Base-by-base conservation (phyloP, 331 rosid species). In the Spiraea crenata region DNA sequence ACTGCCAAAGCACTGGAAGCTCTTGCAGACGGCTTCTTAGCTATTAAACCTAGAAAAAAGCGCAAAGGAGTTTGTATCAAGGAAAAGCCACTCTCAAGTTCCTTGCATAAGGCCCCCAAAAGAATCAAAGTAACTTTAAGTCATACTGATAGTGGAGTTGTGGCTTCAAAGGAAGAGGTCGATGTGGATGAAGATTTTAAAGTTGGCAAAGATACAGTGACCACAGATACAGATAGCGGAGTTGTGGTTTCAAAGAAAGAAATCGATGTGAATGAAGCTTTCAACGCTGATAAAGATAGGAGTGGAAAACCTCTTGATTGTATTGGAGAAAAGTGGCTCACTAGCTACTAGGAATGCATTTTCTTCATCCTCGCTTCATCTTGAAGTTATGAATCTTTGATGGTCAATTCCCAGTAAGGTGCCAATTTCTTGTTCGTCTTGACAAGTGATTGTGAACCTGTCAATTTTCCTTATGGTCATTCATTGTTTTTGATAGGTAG, bases 1-100 rank as follows among this genome's bases (percentile, higher is more conserved):
- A 91, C 93, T 2, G 41, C 79, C 69, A 85, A 82, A 87, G 93
- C 91, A 1, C 70, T 87, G 81, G 93, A 91, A 79, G 88, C 89
- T 77, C 76, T 85, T 14, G 87, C 83, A n/a, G 85, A 83, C 66
- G 88, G 88, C 50, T 84, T 71, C 75, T 76, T 89, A 60, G 72
- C 77, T 10, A 72, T 50, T 42, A 81, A 81, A 75, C 82, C 56
- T 80, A 79, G 76, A 74, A 82, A 57, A 15, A 87, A 68, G 40
- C 69, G 20, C 63, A 78, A 61, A 70, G 76, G 72, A 63, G 39
- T 51, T 16, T 61, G 44, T 14, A 56, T 44, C 9, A 80, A 48
- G 16, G 74, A 74, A 73, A 73, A 76, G 25, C 41, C 74, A 9
- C 75, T 79, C 44, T 65, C 79, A 42, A 67, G 50, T 70, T 63